phyloP scores from a whole-genome alignment of 352 stramenopile genomes.

The Phytophthora citrophthora region DNA sequence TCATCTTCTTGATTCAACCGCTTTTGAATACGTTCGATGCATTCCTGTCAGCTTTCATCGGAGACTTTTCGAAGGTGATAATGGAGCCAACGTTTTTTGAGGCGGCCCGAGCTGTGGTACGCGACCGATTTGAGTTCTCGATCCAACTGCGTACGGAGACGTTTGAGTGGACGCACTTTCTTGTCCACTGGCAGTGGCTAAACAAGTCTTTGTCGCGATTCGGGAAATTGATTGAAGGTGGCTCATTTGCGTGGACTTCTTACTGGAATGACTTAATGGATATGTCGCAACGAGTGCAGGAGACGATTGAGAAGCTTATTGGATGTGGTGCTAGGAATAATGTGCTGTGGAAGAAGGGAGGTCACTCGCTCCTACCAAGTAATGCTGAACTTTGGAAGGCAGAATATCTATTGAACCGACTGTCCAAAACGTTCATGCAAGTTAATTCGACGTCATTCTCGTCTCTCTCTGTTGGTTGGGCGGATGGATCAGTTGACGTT shows the following conservation, averaged over 20 bases:
- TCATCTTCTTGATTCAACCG: slow-evolving; percentile 77
- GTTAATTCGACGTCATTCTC: slow-evolving; percentile 42
- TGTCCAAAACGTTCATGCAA: slow-evolving; percentile 72
- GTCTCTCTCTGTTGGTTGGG: slow-evolving; percentile 20
- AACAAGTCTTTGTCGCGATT: slow-evolving; percentile 67
- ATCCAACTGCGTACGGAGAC: slow-evolving; percentile 62
- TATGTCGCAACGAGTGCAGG: slow-evolving; percentile 77
- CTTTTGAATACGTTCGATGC: slow-evolving; percentile 68
- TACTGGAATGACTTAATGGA: slow-evolving; percentile 61
- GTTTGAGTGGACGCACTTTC: slow-evolving; percentile 84
- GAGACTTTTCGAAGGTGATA: background rate
- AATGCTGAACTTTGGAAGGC: slow-evolving; percentile 72
- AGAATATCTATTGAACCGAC: slow-evolving; percentile 65
- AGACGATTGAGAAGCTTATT: slow-evolving; percentile 74
- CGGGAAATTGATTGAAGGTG: slow-evolving; percentile 26
- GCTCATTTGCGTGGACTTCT: slow-evolving; percentile 20
- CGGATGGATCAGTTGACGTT: slow-evolving; percentile 66
- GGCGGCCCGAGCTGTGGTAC: slow-evolving; percentile 48
- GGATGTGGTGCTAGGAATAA: slow-evolving; percentile 74
- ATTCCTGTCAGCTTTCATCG: slow-evolving; percentile 46
- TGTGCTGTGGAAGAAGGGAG: slow-evolving; percentile 94
- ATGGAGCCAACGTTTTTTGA: slow-evolving; percentile 21
- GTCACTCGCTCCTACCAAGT: slow-evolving; percentile 80
- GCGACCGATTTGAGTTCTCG: slow-evolving; percentile 80
- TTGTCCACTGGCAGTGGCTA: slow-evolving; percentile 85